Conservation (phyloP, 257 asterid species). For the Cinchona pubescens region DNA sequence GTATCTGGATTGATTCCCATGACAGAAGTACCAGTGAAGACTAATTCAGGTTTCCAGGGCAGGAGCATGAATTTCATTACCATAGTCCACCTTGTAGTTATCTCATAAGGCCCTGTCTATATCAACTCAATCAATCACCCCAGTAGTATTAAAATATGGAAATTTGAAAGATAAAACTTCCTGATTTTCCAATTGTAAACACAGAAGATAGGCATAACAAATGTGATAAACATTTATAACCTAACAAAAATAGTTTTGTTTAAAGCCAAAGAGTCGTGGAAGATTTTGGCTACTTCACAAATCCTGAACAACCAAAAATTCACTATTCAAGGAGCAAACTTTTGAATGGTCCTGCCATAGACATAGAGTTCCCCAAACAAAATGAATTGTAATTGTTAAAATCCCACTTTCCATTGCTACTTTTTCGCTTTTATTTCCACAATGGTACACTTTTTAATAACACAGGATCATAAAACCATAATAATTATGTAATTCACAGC, state of each 20-base stretch:
- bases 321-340: no score
- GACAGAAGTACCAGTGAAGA: slow-evolving; percentile 89
- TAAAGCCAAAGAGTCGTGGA: not conserved
- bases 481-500: no score
- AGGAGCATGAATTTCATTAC: slow-evolving; percentile 67
- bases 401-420: no score
- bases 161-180: not conserved
- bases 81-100: slow-evolving; percentile 94
- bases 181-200: not conserved
- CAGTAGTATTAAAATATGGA: not conserved
- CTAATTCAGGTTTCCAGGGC: slow-evolving; percentile 87
- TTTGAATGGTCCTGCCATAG: no score
- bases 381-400: no score
- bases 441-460: no score
- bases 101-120: slow-evolving; percentile 88
- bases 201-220: not conserved
- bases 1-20: slow-evolving; percentile 82
- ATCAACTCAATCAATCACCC: slow-evolving; percentile 35
- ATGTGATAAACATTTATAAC: not conserved
- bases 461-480: no score
- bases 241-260: not conserved
- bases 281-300: not conserved
- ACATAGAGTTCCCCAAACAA: no score
- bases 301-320: not conserved
- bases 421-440: no score